Conservation (phyloP, 768 basidiomycete genomes). For the Lenzites betulinus region DNA sequence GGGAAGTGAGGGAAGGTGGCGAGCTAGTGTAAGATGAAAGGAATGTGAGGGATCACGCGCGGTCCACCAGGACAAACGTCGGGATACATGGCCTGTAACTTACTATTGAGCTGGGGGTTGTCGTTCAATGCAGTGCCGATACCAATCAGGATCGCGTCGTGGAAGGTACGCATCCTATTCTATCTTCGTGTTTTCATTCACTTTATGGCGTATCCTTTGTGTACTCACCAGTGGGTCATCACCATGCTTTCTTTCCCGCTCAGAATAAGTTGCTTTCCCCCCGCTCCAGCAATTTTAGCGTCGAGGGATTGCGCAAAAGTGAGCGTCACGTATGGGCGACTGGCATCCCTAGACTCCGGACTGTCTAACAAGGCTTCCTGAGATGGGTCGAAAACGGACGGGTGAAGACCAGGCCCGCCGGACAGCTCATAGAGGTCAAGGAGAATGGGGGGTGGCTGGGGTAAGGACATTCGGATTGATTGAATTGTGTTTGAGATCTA, state of each 20-base stretch:
- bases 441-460: conserved; percentile 13
- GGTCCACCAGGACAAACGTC: too few species aligned
- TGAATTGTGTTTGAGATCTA: too few species aligned
- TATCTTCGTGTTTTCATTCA: not conserved
- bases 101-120: conserved; percentile 92
- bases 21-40: conserved; percentile 51
- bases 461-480: not conserved
- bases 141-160: conserved; percentile 91
- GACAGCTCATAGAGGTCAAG: conserved; percentile 14
- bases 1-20: conserved; percentile 51
- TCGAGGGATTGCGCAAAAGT: conserved; percentile 89
- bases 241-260: conserved; percentile 86
- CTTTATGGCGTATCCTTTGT: not conserved
- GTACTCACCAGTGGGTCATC: conserved; percentile 89
- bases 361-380: conserved; percentile 11
- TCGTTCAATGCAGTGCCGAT: conserved; percentile 90
- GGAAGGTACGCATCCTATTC: conserved; percentile 84
- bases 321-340: conserved; percentile 67
- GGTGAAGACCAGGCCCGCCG: not conserved
- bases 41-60: too few species aligned
- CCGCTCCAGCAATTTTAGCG: conserved; percentile 80
- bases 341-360: conserved; percentile 8
- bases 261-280: conserved; percentile 74
- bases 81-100: conserved; percentile 31
- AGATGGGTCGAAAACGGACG: conserved; percentile 22